Percentiles rank a stretch among this genome's conserved stretches.
Conservation (phyloP, 108 stramenopile genomes). For the Stephanodiscus triporus region DNA sequence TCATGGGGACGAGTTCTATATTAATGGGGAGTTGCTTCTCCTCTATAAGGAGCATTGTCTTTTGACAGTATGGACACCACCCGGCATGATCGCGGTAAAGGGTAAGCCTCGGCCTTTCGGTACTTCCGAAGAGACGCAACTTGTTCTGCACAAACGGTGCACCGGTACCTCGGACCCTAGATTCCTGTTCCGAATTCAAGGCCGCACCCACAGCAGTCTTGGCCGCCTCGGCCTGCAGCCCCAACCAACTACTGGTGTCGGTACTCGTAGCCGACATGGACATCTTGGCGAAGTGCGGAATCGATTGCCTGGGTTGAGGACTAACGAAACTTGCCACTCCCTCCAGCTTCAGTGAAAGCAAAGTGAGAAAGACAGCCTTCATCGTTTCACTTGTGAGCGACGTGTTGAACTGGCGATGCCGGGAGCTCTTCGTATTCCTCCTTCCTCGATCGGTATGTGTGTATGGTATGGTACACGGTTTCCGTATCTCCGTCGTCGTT, state of each 20-base stretch:
- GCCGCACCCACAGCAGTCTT: slow-evolving; percentile 68
- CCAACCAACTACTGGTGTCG: slow-evolving; percentile 38
- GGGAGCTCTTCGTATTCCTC: too few relatives aligned
- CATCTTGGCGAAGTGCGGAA: slow-evolving; percentile 3
- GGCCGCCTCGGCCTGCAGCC: slow-evolving; percentile 34
- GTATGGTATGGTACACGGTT: too few relatives aligned
- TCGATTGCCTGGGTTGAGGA: not conserved
- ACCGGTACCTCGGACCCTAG: slow-evolving; percentile 62
- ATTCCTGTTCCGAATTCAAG: slow-evolving; percentile 57
- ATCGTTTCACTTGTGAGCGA: not conserved
- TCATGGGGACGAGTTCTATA: slow-evolving; percentile 92
- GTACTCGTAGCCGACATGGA: slow-evolving; percentile 23
- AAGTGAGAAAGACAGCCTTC: not conserved
- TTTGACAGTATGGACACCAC: slow-evolving; percentile 63
- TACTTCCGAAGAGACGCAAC: slow-evolving; percentile 61
- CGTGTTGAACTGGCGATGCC: too few relatives aligned
- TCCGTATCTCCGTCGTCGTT: too few relatives aligned
- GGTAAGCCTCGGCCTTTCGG: slow-evolving; percentile 58
- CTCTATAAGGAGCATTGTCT: slow-evolving; percentile 87
- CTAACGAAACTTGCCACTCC: slow-evolving; percentile 5
- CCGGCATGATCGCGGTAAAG: slow-evolving; percentile 85
- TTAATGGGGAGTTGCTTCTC: slow-evolving; percentile 90
- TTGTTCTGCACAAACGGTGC: slow-evolving; percentile 77
- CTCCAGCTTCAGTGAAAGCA: not conserved
- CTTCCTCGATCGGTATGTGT: too few relatives aligned